Conservation (phyloP, 1,139 yeast genomes). For the Saccharomycopsis hybrid region DNA sequence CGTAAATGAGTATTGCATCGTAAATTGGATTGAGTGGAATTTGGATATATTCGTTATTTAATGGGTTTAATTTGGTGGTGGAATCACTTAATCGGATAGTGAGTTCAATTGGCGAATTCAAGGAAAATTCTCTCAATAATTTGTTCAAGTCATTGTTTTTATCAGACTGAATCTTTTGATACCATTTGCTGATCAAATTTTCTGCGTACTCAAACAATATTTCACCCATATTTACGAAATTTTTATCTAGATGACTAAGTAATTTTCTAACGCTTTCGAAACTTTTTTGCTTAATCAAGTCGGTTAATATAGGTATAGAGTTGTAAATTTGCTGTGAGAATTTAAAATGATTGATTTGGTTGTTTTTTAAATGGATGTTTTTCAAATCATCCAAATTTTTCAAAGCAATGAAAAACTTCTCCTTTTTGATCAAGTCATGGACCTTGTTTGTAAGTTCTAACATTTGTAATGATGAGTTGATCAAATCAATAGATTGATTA, state of each 20-base stretch:
- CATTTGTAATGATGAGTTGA: conserved; percentile 70
- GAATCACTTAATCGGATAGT: conserved; percentile 26
- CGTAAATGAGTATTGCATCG: conserved; percentile 79
- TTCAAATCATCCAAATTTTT: conserved; percentile 73
- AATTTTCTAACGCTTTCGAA: conserved; percentile 67
- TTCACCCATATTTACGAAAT: conserved; percentile 52
- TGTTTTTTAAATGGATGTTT: conserved; percentile 56
- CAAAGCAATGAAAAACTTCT: conserved; percentile 80
- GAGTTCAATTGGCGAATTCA: conserved; percentile 21
- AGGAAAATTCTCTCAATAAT: conserved; percentile 15
- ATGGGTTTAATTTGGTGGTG: conserved; percentile 35
- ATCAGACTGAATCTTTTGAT: conserved; percentile 3
- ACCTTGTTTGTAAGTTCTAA: conserved; percentile 82
- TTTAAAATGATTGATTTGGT: conserved; percentile 66
- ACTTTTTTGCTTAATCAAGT: conserved; percentile 73
- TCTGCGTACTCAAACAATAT: conserved; percentile 25
- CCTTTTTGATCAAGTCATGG: conserved; percentile 68
- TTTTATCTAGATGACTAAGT: conserved; percentile 58
- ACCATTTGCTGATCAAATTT: conserved; percentile 17
- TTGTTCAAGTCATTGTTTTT: conserved; percentile 4
- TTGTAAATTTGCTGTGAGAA: conserved; percentile 67
- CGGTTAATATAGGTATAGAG: conserved; percentile 72
- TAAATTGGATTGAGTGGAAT: conserved; percentile 64
- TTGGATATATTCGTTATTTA: conserved; percentile 39
- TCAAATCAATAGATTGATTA: conserved; percentile 53